A percentile compares a stretch with the other conserved stretches of the same genome.
phyloP scores from a whole-genome alignment of 345 rosid species.

The Erucastrum elatum region DNA sequence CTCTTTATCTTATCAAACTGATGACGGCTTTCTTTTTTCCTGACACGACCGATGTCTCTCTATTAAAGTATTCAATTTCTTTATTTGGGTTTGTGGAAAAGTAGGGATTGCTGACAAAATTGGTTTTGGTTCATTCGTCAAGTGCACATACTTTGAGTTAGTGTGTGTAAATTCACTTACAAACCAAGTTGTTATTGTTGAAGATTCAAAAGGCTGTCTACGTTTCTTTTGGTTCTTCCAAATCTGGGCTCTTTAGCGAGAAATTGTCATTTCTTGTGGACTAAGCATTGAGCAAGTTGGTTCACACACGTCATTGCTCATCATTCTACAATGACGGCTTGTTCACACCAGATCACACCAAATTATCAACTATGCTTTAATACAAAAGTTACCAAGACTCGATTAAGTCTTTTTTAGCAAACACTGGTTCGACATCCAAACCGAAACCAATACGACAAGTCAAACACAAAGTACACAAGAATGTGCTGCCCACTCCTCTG shows the following conservation, averaged over 20 bases:
- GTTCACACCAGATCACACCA: slow-evolving; percentile 23
- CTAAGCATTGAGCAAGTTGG: slow-evolving; percentile 33
- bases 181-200: slow-evolving; percentile 15
- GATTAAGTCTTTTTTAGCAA: not conserved
- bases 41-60: slow-evolving; percentile 11
- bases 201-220: slow-evolving; percentile 23
- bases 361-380: too few species aligned
- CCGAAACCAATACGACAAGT: slow-evolving; percentile 7
- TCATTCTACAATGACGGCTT: slow-evolving; percentile 38
- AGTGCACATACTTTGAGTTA: not conserved
- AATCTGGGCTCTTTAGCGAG: not conserved
- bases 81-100: slow-evolving; percentile 16
- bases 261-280: not conserved
- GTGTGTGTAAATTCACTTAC: slow-evolving; percentile 8
- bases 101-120: slow-evolving; percentile 8
- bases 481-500: slow-evolving; percentile 22
- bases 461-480: slow-evolving; percentile 14
- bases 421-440: slow-evolving; percentile 15
- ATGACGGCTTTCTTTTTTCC: not conserved
- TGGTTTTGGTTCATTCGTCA: slow-evolving; percentile 19
- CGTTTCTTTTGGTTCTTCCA: not conserved
- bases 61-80: not conserved
- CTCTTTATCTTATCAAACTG: slow-evolving; percentile 2
- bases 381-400: not conserved
- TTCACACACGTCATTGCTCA: slow-evolving; percentile 20